These are phyloP conservation scores for Ogataea trehalophila DNA, from an alignment of 805 yeast species.

Conservation along the genomic window DNA sequence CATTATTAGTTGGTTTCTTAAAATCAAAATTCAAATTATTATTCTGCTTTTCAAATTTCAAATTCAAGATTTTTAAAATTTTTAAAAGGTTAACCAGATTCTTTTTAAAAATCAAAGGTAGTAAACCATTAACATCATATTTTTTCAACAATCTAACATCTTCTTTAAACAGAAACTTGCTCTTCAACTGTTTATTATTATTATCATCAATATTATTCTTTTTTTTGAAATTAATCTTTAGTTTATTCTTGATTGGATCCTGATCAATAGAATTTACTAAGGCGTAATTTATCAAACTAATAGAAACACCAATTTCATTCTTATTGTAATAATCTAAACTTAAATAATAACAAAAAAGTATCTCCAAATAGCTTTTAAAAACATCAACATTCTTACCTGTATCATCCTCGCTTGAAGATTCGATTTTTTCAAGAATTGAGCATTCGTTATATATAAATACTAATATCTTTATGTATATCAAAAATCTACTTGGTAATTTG, in stretches of 20 bases:
- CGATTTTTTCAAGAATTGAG: constrained; percentile 7
- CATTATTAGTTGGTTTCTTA: constrained; percentile 8
- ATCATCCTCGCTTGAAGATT: not conserved
- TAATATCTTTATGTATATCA: constrained; percentile 17
- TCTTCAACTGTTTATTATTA: constrained; percentile 13
- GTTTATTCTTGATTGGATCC: constrained; percentile 20
- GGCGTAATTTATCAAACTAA: constrained; percentile 24
- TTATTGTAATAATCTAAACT: constrained; percentile 22
- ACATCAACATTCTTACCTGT: not conserved
- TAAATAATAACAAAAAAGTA: constrained; percentile 22
- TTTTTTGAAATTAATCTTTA: constrained; percentile 11
- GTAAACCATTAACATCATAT: constrained; percentile 3
- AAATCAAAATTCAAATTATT: constrained; percentile 18
- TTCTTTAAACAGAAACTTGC: constrained; percentile 17
- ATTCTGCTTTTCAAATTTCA: constrained; percentile 23
- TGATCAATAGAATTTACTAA: constrained; percentile 23
- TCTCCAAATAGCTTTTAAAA: constrained; percentile 12
- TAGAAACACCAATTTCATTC: constrained; percentile 20
- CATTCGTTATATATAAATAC: constrained; percentile 21
- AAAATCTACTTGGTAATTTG: constrained; percentile 19
- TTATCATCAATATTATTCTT: not conserved
- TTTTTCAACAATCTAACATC: constrained; percentile 13
- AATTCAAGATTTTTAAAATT: constrained; percentile 14
- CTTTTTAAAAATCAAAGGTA: constrained; percentile 16
- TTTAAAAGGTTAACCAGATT: constrained; percentile 16